phyloP scores from a whole-genome alignment of 1,139 yeast genomes.

The Blastobotrys persicus region DNA sequence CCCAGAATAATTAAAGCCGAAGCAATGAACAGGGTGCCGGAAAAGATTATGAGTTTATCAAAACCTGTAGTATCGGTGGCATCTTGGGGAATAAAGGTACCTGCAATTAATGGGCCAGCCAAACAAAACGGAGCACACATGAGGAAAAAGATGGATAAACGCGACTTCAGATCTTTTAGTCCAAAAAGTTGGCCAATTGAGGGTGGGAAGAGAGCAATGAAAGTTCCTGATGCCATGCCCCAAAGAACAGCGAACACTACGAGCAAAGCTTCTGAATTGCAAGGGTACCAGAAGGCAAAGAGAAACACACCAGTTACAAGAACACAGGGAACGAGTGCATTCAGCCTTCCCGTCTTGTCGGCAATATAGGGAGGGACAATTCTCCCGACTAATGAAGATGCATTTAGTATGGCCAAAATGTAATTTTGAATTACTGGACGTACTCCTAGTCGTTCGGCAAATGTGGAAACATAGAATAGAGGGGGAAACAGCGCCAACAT shows the following conservation, averaged over 20 bases:
- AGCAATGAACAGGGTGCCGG: constrained; percentile 22
- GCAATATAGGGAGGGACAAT: constrained; percentile 27
- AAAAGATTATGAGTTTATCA: constrained; percentile 16
- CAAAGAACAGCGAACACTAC: constrained; percentile 40
- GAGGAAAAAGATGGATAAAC: constrained; percentile 57
- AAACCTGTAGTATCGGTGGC: constrained; percentile 18
- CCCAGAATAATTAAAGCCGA: constrained; percentile 19
- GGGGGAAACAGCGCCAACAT: constrained; percentile 41
- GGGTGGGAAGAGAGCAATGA: constrained; percentile 40
- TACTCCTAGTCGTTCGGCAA: constrained; percentile 39
- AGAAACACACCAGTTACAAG: constrained; percentile 11
- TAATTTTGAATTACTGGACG: constrained; percentile 32
- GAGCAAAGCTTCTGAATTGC: constrained; percentile 38
- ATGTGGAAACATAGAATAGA: constrained; percentile 43
- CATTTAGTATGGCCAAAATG: constrained; percentile 48
- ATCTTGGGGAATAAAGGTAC: constrained; percentile 38
- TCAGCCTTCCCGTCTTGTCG: constrained; percentile 13
- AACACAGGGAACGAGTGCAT: constrained; percentile 8
- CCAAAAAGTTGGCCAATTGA: constrained; percentile 43
- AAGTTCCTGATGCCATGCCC: constrained; percentile 45
- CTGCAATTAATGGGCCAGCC: constrained; percentile 47
- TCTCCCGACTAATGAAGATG: constrained; percentile 49
- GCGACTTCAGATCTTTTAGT: constrained; percentile 41
- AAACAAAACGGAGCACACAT: constrained; percentile 48
- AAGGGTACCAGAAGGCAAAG: constrained; percentile 18